Evolutionary conservation across 306 rosid genomes (phyloP).

Genomic region (Bauhinia variegata): DNA sequence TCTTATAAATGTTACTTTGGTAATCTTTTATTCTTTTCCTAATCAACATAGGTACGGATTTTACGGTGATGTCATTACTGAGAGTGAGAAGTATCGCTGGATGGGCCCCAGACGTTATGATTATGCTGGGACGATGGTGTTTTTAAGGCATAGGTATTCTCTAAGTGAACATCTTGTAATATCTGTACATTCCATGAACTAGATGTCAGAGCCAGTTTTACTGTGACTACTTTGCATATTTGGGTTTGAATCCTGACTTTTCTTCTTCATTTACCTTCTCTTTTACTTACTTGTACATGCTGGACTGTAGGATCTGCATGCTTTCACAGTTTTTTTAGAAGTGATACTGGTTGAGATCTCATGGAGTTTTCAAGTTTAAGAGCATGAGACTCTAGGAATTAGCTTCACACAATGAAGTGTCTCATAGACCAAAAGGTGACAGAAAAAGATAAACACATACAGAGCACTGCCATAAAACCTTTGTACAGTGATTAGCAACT

Average conservation of each 20-base stretch:
- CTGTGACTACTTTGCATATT: too few species aligned
- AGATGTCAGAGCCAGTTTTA: neutral
- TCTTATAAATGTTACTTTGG: slow-evolving; percentile 25
- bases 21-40: slow-evolving; percentile 38
- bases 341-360: too few species aligned
- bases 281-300: neutral
- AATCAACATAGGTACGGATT: slow-evolving; percentile 77
- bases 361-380: too few species aligned
- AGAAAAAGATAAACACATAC: too few species aligned
- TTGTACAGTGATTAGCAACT: too few species aligned
- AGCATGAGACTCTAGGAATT: too few species aligned
- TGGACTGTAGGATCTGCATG: neutral
- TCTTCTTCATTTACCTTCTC: slow-evolving; percentile 1
- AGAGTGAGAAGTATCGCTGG: slow-evolving; percentile 96
- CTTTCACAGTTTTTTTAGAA: too few species aligned
- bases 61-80: slow-evolving; percentile 94
- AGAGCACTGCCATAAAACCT: too few species aligned
- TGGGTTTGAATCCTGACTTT: neutral
- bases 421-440: too few species aligned
- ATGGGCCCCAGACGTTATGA: slow-evolving; percentile 97
- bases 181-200: neutral
- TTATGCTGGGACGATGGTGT: slow-evolving; percentile 90
- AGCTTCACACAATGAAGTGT: too few species aligned
- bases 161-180: slow-evolving; percentile 18
- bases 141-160: slow-evolving; percentile 75